Evolutionary conservation across 2,329 filamentous ascomycete species (phyloP), one percentile per base, ranked within the genome.

Genomic region (Tympanopsis confertula): DNA sequence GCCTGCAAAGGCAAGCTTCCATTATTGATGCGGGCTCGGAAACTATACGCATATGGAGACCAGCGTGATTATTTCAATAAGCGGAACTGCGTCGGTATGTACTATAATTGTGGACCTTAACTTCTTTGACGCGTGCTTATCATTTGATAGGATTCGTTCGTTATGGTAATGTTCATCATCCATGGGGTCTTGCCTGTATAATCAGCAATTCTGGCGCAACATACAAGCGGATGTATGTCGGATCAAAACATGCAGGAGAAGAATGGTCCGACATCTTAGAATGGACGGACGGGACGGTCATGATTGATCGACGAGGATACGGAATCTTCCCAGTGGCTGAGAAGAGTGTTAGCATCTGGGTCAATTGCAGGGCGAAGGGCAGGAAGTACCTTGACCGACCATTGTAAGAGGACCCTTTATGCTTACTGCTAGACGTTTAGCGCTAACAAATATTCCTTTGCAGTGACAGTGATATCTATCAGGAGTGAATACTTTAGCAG

Each of bases 31-130:
- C 65, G 78, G 7, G 74, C 74, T 2, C 66, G 80, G 5, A 77
- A 74, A 47, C 58, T 80, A 5, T 84, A 78, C 49, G 76, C 78
- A 0, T 82, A 83, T 44, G 80, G 80, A 5, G 57, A 64, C 18
- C 78, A 83, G 50, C 57, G 65, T 30, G 69, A 83, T 45, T 83
- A 82, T 49, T 77, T 77, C 44, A 69, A 79, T 47, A 57, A 65
- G 7, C 56, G 66, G 12, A 69, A 71, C 38, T 80, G 74, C 51
- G 66, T 84, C 38, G 78, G 77, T 37, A 18, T 15, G 10, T 15
- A 10, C 30, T 17, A n/a, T 33, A 71, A 63, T 51, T 65, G 65
- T 32, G 53, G 37, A 47, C 43, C 30, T 40, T 36, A 10, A 1
- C 3, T 29, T 7, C 17, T 17, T 24, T 15, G 20, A 2, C 32